A percentile compares a stretch with the other conserved stretches of the same genome.
phyloP scores from a whole-genome alignment of 2,329 filamentous ascomycete genomes.

The Pseudogymnoascus sp. region DNA sequence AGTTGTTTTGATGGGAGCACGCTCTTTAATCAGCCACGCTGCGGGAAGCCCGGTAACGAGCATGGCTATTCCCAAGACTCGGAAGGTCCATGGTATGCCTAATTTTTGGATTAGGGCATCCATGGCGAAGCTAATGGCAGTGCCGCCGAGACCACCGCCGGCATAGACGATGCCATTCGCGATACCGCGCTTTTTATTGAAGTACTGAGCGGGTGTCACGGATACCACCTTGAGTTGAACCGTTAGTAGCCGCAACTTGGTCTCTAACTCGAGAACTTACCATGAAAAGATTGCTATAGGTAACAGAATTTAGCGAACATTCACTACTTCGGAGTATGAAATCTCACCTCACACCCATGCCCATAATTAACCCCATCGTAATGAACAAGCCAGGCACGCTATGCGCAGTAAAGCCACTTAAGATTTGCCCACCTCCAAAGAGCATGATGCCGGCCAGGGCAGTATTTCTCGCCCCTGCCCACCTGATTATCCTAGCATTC shows the following conservation, averaged over 20 bases:
- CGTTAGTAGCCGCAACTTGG: slow-evolving; percentile 23
- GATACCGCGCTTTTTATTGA: slow-evolving; percentile 42
- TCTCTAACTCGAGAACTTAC: slow-evolving; percentile 11
- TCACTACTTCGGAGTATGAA: neutral
- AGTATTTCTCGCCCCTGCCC: slow-evolving; percentile 39
- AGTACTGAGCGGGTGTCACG: slow-evolving; percentile 44
- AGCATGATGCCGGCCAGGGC: slow-evolving; percentile 41
- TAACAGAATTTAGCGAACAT: neutral
- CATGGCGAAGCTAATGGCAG: slow-evolving; percentile 41
- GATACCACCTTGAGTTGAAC: slow-evolving; percentile 34
- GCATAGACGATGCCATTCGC: slow-evolving; percentile 47
- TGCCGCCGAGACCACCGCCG: slow-evolving; percentile 47
- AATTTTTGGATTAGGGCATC: slow-evolving; percentile 38
- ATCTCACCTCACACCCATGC: slow-evolving; percentile 34
- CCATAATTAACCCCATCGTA: slow-evolving; percentile 38
- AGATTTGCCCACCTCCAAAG: slow-evolving; percentile 40
- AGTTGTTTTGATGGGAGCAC: slow-evolving; percentile 30
- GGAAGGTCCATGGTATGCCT: slow-evolving; percentile 44
- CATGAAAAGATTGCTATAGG: slow-evolving; percentile 19
- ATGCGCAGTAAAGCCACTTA: slow-evolving; percentile 37
- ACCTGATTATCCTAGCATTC: slow-evolving; percentile 41
- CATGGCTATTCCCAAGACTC: slow-evolving; percentile 43
- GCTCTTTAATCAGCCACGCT: slow-evolving; percentile 43
- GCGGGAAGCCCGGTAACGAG: slow-evolving; percentile 46
- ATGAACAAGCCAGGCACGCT: slow-evolving; percentile 40